Evolutionary conservation across 2,329 filamentous ascomycete genomes (phyloP).

Genomic region (Colletotrichum incanum): DNA sequence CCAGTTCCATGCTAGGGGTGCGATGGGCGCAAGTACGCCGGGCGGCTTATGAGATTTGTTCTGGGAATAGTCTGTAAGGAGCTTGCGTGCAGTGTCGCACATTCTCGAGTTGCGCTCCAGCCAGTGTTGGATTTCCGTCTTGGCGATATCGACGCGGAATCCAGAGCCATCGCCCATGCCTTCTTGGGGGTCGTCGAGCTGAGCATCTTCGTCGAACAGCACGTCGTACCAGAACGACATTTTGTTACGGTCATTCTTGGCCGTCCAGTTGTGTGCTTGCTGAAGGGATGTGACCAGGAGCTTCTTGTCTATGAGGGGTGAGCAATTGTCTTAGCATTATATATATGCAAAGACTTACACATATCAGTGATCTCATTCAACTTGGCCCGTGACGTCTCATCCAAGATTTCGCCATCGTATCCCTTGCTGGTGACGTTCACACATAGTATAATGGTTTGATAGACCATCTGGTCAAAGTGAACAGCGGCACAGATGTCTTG

Average conservation of each 20-base stretch:
- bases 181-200: constrained; percentile 65
- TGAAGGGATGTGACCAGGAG: constrained; percentile 76
- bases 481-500: constrained; percentile 77
- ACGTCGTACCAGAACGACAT: constrained; percentile 80
- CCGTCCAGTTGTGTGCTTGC: constrained; percentile 79
- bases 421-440: constrained; percentile 79
- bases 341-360: constrained; percentile 60
- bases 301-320: constrained; percentile 70
- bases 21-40: constrained; percentile 65
- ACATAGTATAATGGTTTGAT: constrained; percentile 76
- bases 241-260: constrained; percentile 79
- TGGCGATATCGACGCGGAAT: constrained; percentile 71
- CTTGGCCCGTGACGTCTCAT: constrained; percentile 70
- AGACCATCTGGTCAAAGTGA: constrained; percentile 77
- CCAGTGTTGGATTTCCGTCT: constrained; percentile 75
- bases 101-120: constrained; percentile 73
- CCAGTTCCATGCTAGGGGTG: constrained; percentile 71
- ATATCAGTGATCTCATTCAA: constrained; percentile 76
- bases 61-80: constrained; percentile 70
- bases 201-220: constrained; percentile 72
- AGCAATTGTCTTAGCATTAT: constrained; percentile 37
- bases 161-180: constrained; percentile 66
- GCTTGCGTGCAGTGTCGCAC: constrained; percentile 68
- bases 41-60: constrained; percentile 65
- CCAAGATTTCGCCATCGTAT: constrained; percentile 75